Evolutionary conservation across 139 green algal genomes (phyloP).

Genomic region (Micromonas commoda): DNA sequence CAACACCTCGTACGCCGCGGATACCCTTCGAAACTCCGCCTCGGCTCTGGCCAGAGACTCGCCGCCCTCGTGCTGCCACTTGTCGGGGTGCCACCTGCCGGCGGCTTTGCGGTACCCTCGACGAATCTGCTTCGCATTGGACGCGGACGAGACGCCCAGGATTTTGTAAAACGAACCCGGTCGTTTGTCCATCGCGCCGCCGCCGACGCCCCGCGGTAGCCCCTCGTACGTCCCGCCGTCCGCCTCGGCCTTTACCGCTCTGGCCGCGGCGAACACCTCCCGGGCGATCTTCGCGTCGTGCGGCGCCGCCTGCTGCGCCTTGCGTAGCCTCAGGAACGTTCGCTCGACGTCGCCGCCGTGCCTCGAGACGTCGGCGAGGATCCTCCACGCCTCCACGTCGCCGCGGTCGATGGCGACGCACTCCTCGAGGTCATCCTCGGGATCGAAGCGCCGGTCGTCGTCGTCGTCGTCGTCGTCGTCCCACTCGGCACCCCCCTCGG

Average conservation of each 20-base stretch:
- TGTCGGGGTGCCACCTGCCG: constrained; percentile 34
- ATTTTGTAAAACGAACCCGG: not conserved
- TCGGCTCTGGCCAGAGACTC: not conserved
- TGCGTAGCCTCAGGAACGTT: not conserved
- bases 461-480: constrained; percentile 4
- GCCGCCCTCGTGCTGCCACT: constrained; percentile 1
- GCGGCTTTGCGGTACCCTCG: constrained; percentile 28
- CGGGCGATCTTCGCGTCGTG: not conserved
- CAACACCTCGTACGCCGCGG: not conserved
- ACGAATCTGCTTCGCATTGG: constrained; percentile 10
- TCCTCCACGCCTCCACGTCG: not conserved
- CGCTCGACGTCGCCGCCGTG: not conserved
- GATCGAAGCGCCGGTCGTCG: not conserved
- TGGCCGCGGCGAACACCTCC: not conserved
- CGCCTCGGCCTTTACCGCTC: too few species aligned
- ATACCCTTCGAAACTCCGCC: not conserved
- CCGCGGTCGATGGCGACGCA: not conserved
- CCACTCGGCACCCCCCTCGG: not conserved
- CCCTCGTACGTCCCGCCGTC: too few species aligned
- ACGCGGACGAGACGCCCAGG: not conserved
- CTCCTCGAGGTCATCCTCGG: not conserved
- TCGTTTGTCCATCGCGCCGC: too few species aligned
- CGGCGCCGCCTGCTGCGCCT: not conserved
- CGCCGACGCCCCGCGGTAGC: too few species aligned
- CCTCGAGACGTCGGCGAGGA: not conserved